Percentiles rank a stretch among this genome's conserved stretches.
phyloP scores from a whole-genome alignment of 108 stramenopile genomes.

The Skeletonema potamos region DNA sequence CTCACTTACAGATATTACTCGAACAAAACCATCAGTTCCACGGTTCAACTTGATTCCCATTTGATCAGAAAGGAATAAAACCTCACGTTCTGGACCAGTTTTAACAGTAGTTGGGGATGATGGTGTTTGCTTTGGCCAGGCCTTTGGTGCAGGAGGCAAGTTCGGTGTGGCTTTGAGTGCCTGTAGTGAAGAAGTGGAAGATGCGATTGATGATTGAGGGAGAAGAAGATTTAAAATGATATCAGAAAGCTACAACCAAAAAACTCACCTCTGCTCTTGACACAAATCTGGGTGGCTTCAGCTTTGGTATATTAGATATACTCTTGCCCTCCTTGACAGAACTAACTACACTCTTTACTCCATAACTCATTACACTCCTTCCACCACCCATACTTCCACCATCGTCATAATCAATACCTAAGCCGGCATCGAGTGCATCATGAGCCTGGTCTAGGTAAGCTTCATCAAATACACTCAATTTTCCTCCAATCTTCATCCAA shows the following conservation, averaged over 20 bases:
- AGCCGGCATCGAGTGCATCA: slow-evolving; percentile 58
- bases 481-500: slow-evolving; percentile 59
- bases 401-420: slow-evolving; percentile 40
- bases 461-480: slow-evolving; percentile 81
- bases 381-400: slow-evolving; percentile 34
- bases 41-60: slow-evolving; percentile 87
- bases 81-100: slow-evolving; percentile 68
- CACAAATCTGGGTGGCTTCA: slow-evolving; percentile 85
- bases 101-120: slow-evolving; percentile 41
- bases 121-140: slow-evolving; percentile 80
- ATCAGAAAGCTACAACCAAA: neutral
- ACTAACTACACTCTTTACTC: slow-evolving; percentile 38
- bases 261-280: slow-evolving; percentile 70
- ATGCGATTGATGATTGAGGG: neutral
- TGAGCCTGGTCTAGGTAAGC: slow-evolving; percentile 80
- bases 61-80: slow-evolving; percentile 71
- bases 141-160: slow-evolving; percentile 74
- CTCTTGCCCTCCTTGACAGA: slow-evolving; percentile 41
- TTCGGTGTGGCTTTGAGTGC: slow-evolving; percentile 65
- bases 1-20: slow-evolving; percentile 71
- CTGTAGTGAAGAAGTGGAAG: slow-evolving; percentile 12
- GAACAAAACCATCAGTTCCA: slow-evolving; percentile 82
- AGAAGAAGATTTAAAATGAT: neutral
- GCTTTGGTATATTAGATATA: slow-evolving; percentile 68
- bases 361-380: slow-evolving; percentile 36